A percentile compares a stretch with the other conserved stretches of the same genome.
These are phyloP conservation scores for Apiospora kogelbergensis DNA, from an alignment of 2,329 filamentous ascomycete genomes.

Conservation along the genomic window DNA sequence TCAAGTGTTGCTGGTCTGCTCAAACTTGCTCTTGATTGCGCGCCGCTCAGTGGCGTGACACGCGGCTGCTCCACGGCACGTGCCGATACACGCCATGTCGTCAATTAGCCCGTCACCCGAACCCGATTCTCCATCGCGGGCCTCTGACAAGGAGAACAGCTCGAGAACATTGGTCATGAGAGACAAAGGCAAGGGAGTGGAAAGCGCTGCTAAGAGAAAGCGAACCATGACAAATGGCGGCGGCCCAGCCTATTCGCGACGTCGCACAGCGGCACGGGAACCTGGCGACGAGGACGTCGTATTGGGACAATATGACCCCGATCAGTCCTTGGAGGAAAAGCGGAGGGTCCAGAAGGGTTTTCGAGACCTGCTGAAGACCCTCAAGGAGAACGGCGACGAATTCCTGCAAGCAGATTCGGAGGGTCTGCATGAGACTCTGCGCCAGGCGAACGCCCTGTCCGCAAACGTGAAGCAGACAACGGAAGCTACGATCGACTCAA, in stretches of 20 bases:
- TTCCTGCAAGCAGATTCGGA: slow-evolving; percentile 65
- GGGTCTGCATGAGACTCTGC: slow-evolving; percentile 65
- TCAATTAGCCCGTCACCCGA: background rate
- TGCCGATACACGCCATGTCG: background rate
- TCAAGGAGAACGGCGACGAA: slow-evolving; percentile 69
- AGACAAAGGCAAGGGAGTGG: slow-evolving; percentile 27
- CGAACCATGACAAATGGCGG: slow-evolving; percentile 28
- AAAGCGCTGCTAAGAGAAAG: slow-evolving; percentile 30
- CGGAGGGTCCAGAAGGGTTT: slow-evolving; percentile 68
- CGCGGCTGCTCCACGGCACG: background rate
- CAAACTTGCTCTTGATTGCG: background rate
- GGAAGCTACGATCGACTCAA: slow-evolving; percentile 87
- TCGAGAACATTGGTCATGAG: slow-evolving; percentile 26
- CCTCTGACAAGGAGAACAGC: slow-evolving; percentile 14
- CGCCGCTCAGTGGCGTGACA: background rate
- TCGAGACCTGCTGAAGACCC: slow-evolving; percentile 62
- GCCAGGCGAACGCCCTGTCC: slow-evolving; percentile 64
- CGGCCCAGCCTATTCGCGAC: slow-evolving; percentile 27
- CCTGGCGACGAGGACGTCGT: slow-evolving; percentile 21
- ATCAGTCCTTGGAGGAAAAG: slow-evolving; percentile 75
- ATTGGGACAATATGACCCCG: slow-evolving; percentile 67
- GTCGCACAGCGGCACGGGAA: slow-evolving; percentile 26
- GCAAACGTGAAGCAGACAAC: slow-evolving; percentile 79
- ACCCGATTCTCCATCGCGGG: slow-evolving; percentile 7
- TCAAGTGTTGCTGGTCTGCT: background rate